A percentile compares a stretch with the other conserved stretches of the same genome.
phyloP scores from a whole-genome alignment of 108 stramenopile genomes.

The Parietichytrium sp. region DNA sequence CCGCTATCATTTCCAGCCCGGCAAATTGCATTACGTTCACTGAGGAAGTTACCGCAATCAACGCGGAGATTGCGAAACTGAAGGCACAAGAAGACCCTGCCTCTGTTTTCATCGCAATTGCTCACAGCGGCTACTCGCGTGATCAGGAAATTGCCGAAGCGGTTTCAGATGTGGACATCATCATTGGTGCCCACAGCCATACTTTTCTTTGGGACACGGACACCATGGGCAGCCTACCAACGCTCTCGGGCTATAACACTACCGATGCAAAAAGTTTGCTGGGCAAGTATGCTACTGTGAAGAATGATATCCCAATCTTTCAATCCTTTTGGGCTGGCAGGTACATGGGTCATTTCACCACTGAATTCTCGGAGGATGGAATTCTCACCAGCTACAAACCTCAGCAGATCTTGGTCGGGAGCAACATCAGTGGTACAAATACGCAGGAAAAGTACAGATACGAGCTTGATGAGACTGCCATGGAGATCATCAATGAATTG shows the following conservation, averaged over 20 bases:
- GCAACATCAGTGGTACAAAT: background rate
- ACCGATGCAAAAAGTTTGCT: no score
- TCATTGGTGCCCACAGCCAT: background rate
- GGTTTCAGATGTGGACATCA: background rate
- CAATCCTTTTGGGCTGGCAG: background rate
- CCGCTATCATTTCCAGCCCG: background rate
- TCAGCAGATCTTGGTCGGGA: background rate
- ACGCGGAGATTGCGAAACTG: background rate
- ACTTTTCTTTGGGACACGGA: conserved; percentile 12
- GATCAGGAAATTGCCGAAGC: conserved; percentile 2
- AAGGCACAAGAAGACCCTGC: no score
- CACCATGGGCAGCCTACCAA: background rate
- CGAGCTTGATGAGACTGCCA: background rate
- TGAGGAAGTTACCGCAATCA: background rate
- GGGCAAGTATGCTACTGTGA: conserved; percentile 13
- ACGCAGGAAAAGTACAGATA: background rate
- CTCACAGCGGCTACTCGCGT: conserved; percentile 26
- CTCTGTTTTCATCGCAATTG: background rate
- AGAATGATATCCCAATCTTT: background rate
- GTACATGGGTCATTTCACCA: background rate
- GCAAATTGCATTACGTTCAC: background rate
- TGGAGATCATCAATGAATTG: background rate
- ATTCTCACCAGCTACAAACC: background rate
- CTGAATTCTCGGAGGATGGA: background rate
- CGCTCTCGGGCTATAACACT: no score